A percentile compares a stretch with the other conserved stretches of the same genome.
Evolutionary conservation across 208 protist genomes (phyloP).

Genomic region (Phytomonas sp.): DNA sequence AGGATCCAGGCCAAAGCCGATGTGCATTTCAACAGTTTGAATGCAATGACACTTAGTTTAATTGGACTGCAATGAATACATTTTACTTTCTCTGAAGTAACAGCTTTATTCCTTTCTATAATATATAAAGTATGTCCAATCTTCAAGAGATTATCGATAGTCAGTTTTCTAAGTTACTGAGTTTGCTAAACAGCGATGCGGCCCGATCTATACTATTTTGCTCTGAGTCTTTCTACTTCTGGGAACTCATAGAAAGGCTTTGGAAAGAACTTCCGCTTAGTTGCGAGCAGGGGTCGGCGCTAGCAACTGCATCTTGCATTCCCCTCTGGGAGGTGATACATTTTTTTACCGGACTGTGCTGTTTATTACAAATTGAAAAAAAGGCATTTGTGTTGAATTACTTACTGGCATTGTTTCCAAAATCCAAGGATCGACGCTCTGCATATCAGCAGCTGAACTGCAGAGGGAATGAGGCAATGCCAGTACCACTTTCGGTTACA

Average conservation of each 20-base stretch:
- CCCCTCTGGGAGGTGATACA: constrained; percentile 75
- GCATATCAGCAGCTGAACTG: constrained; percentile 54
- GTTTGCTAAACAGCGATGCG: background rate
- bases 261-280: constrained; percentile 36
- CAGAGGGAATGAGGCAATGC: background rate
- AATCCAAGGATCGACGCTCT: constrained; percentile 65
- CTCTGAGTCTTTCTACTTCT: background rate
- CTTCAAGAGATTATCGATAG: constrained; percentile 5
- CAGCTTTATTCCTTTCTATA: constrained; percentile 9
- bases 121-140: constrained; percentile 4
- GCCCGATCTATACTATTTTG: background rate
- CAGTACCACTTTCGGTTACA: constrained; percentile 3
- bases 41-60: too few species aligned
- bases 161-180: background rate
- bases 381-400: constrained; percentile 42
- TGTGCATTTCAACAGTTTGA: too few species aligned
- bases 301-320: constrained; percentile 71
- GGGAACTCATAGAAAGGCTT: constrained; percentile 10
- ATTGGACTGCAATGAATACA: background rate
- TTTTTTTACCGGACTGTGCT: constrained; percentile 31
- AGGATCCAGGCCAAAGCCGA: too few species aligned
- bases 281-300: constrained; percentile 35
- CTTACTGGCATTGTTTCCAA: constrained; percentile 60
- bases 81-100: background rate
- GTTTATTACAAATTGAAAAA: constrained; percentile 5